Evolutionary conservation across 148 eudicot species (phyloP).

Genomic region (Fallopia convolvulus): DNA sequence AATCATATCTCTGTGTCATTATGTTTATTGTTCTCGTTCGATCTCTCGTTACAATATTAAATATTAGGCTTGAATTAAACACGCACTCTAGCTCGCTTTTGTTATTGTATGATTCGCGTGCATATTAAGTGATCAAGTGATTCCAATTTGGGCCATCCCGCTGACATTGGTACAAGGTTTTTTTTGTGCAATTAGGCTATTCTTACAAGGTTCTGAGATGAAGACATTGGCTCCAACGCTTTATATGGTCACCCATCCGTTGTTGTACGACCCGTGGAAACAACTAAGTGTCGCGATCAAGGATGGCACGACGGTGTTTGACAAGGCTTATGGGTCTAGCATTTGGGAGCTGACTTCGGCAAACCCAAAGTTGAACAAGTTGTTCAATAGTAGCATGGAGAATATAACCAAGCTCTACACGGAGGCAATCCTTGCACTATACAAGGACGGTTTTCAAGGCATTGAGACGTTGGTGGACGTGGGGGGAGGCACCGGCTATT

Average conservation of each 20-base stretch:
- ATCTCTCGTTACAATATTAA: no score
- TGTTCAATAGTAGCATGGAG: conserved; percentile 36
- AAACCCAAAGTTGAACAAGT: conserved; percentile 21
- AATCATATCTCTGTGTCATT: no score
- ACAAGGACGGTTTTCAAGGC: conserved; percentile 30
- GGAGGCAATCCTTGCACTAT: conserved; percentile 15
- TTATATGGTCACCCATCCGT: conserved; percentile 19
- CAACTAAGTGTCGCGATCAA: conserved; percentile 18
- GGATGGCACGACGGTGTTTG: conserved; percentile 25
- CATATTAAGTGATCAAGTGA: no score
- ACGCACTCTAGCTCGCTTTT: no score
- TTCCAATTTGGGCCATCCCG: no score
- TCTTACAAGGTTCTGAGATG: conserved; percentile 17
- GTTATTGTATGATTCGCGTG: no score
- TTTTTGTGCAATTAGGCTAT: not conserved
- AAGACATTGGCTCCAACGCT: conserved; percentile 27
- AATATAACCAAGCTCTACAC: conserved; percentile 24
- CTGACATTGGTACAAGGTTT: no score
- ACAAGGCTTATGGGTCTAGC: conserved; percentile 24
- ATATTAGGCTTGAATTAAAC: no score
- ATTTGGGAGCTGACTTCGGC: conserved; percentile 31
- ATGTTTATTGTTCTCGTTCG: no score
- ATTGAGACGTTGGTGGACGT: conserved; percentile 42
- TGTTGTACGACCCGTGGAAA: conserved; percentile 16
- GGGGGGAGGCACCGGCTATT: conserved; percentile 49